Evolutionary conservation across 176 grass and related monocot species (phyloP), one percentile per base, ranked within the genome.

Genomic region (Oryza officinalis): DNA sequence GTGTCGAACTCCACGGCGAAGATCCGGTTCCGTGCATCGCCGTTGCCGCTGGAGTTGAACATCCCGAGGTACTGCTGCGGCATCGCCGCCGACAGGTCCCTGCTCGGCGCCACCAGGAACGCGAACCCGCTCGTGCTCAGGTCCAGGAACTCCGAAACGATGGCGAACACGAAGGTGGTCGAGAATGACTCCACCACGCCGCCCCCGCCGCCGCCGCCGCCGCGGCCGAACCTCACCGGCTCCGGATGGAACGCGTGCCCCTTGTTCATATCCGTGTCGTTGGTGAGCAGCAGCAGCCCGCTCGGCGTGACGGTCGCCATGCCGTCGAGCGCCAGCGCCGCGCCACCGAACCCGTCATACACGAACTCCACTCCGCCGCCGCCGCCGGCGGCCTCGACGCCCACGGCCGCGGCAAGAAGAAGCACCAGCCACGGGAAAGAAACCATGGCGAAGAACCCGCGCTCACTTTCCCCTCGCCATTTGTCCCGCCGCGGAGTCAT

Each of bases 121-220:
- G 71, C 82, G 52, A 89, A 77, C 71, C 87, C 77, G 77, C 82
- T 89, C 6, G 87, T 89, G 87, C 87, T 80, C 41, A 89, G 78
- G 78, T 81, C 87, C 4, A 71, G 20, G 52, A 89, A 70, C 72
- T 85, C 82, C 31, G 87, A 89, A 52, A 89, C 71, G 77, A 89
- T 85, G 64, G 77, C 83, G 52, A 89, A 89, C 77, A 89, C 71
- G 72, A 89, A 85, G 23, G 87, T 89, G 0, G 87, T 89, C 41
- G 82, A 89, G 87, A 85, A 89, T 5, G 82, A 89, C 69, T 14
- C 7, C 22, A 8, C 18, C 7, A 7, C 35, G 6, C 35, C 35
- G 0, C 30, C 45, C 0, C 35, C 35, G 1, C 37, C 7, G 0
- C 30, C 45, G 17, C 8, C 59, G 7, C 4, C 27, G 28, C 3